Percentiles rank a stretch among this genome's conserved stretches.
These are phyloP conservation scores for Populus alba DNA, from an alignment of 345 rosid genomes.

Conservation along the genomic window DNA sequence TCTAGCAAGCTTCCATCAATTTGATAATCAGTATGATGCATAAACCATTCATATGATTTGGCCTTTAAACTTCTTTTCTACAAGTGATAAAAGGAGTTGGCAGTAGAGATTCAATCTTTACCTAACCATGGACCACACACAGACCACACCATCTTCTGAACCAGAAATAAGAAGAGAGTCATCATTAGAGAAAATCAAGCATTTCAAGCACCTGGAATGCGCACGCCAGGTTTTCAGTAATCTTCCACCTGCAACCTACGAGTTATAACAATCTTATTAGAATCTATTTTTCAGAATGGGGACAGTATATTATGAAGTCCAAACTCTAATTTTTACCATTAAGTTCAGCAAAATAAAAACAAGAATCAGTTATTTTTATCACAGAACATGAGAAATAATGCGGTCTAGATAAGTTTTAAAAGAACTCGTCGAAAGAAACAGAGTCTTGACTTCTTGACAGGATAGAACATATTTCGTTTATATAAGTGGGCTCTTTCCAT, in stretches of 20 bases:
- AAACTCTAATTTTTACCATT: not conserved
- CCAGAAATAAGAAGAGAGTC: slow-evolving; percentile 49
- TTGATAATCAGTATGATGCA: slow-evolving; percentile 11
- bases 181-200: slow-evolving; percentile 42
- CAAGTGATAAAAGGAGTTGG: not conserved
- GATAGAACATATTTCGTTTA: not conserved
- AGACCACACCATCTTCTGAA: slow-evolving; percentile 46
- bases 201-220: slow-evolving; percentile 40
- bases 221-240: slow-evolving; percentile 47
- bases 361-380: too few species aligned
- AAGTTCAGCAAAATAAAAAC: not conserved
- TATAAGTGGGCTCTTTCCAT: not conserved
- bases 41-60: slow-evolving; percentile 6
- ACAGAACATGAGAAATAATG: too few species aligned
- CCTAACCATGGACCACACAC: slow-evolving; percentile 49
- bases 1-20: slow-evolving; percentile 35
- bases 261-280: slow-evolving; percentile 6
- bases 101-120: slow-evolving; percentile 15
- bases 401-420: too few species aligned
- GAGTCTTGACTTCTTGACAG: not conserved
- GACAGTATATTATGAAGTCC: not conserved
- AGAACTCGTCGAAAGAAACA: not conserved
- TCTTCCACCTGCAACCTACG: slow-evolving; percentile 47
- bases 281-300: not conserved
- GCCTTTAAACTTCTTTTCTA: not conserved